Percentiles rank a stretch among this genome's conserved stretches.
Evolutionary conservation across 495 filamentous ascomycete genomes (phyloP).

Genomic region (Neurospora sublineolata): DNA sequence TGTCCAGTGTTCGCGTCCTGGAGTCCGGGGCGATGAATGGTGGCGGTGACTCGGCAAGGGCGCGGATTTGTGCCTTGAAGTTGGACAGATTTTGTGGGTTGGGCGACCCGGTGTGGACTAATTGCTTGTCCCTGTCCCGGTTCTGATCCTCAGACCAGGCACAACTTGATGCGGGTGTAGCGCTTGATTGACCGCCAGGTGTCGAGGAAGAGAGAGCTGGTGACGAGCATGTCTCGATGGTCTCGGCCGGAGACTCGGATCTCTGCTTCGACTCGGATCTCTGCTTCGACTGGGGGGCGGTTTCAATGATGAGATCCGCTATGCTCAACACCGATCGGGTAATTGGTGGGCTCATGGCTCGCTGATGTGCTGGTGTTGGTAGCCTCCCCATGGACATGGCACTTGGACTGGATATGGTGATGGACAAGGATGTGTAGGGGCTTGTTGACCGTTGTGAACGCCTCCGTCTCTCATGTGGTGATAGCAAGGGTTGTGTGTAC

Average conservation of each 20-base stretch:
- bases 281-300: not conserved
- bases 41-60: slow-evolving; percentile 12
- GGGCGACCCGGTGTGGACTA: slow-evolving; percentile 5
- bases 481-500: not conserved
- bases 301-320: slow-evolving; percentile 15
- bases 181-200: slow-evolving; percentile 3
- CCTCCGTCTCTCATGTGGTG: not conserved
- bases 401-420: not conserved
- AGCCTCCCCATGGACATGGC: not conserved
- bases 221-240: not conserved
- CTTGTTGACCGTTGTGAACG: not conserved
- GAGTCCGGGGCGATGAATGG: slow-evolving; percentile 10
- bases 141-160: slow-evolving; percentile 7
- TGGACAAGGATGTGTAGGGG: not conserved
- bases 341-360: not conserved
- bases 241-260: slow-evolving; percentile 2
- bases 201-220: slow-evolving; percentile 3
- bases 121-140: not conserved
- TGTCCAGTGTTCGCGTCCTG: slow-evolving; percentile 12
- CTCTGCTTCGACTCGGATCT: not conserved
- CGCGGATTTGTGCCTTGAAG: slow-evolving; percentile 14
- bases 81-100: slow-evolving; percentile 5
- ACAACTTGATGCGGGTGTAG: slow-evolving; percentile 9
- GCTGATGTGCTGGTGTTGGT: not conserved
- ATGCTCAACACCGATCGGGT: slow-evolving; percentile 9